Percentiles rank a stretch among this genome's conserved stretches.
phyloP scores from a whole-genome alignment of 164 flowering plant genomes.

The Vitis cinerea region DNA sequence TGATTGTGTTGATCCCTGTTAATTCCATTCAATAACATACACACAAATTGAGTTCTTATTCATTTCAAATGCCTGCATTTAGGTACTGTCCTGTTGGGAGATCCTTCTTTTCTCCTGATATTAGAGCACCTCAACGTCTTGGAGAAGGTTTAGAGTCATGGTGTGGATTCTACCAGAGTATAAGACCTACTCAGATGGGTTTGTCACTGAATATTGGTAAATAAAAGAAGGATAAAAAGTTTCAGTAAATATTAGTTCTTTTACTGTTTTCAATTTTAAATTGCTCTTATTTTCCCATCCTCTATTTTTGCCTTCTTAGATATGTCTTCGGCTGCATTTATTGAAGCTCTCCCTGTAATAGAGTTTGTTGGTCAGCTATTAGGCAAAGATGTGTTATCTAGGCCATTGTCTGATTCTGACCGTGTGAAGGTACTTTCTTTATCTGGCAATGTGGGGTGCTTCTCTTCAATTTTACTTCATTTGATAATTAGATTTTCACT shows the following conservation, averaged over 20 bases:
- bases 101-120: conserved; percentile 81
- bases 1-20: not conserved
- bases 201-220: conserved; percentile 85
- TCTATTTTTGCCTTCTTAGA: conserved; percentile 30
- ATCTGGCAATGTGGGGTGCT: not conserved
- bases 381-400: conserved; percentile 55
- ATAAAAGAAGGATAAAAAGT: not conserved
- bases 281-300: not conserved
- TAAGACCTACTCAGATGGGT: conserved; percentile 97
- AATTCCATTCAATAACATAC: not conserved
- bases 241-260: not conserved
- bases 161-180: conserved; percentile 97
- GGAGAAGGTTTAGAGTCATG: conserved; percentile 92
- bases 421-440: conserved; percentile 54
- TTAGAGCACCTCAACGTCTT: conserved; percentile 69
- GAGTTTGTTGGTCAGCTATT: conserved; percentile 77
- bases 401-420: conserved; percentile 70
- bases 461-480: not conserved
- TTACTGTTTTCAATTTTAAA: not conserved
- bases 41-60: conserved; percentile 4
- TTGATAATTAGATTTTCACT: not conserved
- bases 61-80: conserved; percentile 6
- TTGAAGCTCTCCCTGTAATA: conserved; percentile 77
- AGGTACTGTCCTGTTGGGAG: conserved; percentile 82
- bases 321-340: conserved; percentile 79